Evolutionary conservation across 2,329 filamentous ascomycete genomes (phyloP).

Genomic region (Neobulgaria alba): DNA sequence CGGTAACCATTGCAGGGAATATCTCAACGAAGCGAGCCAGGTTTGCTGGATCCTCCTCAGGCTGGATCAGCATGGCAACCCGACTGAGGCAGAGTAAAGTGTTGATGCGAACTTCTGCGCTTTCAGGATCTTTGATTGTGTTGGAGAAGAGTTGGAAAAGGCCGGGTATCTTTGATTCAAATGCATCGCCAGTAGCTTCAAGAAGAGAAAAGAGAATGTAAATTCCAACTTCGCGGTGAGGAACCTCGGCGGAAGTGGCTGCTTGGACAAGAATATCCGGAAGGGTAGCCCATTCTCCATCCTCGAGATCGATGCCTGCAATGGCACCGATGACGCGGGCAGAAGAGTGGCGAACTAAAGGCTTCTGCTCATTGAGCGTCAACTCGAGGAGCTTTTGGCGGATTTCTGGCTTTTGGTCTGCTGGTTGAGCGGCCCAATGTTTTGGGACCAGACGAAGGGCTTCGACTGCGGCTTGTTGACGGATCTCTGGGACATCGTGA

Average conservation of each 20-base stretch:
- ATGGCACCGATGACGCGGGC: conserved; percentile 83
- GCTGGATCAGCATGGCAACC: conserved; percentile 77
- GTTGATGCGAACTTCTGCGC: conserved; percentile 87
- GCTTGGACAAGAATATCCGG: conserved; percentile 72
- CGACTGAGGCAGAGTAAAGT: conserved; percentile 85
- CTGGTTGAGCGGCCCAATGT: conserved; percentile 72
- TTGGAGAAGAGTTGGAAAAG: conserved; percentile 77
- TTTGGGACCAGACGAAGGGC: conserved; percentile 72
- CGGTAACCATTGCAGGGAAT: conserved; percentile 79
- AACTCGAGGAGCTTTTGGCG: conserved; percentile 77
- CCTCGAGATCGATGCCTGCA: conserved; percentile 75
- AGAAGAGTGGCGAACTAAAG: conserved; percentile 74
- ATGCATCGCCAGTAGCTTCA: conserved; percentile 77
- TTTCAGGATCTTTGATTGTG: conserved; percentile 85
- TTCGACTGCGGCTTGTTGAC: conserved; percentile 89
- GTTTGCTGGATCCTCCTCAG: conserved; percentile 71
- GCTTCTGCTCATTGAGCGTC: conserved; percentile 69
- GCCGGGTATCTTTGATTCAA: conserved; percentile 62
- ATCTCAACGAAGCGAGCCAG: conserved; percentile 70
- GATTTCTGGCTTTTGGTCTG: conserved; percentile 69
- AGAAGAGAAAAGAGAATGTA: conserved; percentile 91
- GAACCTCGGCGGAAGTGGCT: conserved; percentile 62
- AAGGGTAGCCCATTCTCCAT: conserved; percentile 78
- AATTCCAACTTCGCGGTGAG: conserved; percentile 81
- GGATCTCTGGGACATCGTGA: conserved; percentile 51